Evolutionary conservation across 2,329 filamentous ascomycete species (phyloP).

Genomic region (Cadophora gregata): DNA sequence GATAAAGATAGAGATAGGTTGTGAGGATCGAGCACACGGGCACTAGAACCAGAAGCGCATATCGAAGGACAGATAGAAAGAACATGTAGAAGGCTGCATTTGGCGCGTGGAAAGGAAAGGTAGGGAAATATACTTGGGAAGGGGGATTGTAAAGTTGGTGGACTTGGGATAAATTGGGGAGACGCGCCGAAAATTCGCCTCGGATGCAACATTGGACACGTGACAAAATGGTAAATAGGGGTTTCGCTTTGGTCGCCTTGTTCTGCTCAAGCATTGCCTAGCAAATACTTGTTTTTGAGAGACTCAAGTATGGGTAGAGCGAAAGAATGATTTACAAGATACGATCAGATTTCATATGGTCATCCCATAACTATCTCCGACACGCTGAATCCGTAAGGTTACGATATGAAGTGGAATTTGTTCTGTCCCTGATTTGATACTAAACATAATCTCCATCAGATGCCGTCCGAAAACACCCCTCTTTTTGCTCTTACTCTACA

Average conservation of each 20-base stretch:
- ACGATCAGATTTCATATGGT: background rate
- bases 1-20: conserved; percentile 86
- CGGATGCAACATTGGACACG: conserved; percentile 38
- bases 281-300: background rate
- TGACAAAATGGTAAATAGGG: conserved; percentile 30
- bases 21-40: conserved; percentile 74
- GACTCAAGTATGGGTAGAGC: background rate
- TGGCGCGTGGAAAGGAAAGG: conserved; percentile 6
- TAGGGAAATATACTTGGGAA: conserved; percentile 2
- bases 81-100: conserved; percentile 44
- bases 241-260: background rate
- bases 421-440: too few species aligned
- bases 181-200: conserved; percentile 8
- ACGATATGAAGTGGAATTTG: too few species aligned
- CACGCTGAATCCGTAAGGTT: too few species aligned
- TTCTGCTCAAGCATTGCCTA: background rate
- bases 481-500: background rate
- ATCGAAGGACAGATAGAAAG: conserved; percentile 41
- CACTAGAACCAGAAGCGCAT: conserved; percentile 55
- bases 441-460: too few species aligned
- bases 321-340: background rate
- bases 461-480: too few species aligned
- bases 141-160: conserved; percentile 46
- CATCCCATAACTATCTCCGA: too few species aligned
- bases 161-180: background rate